Percentiles rank a stretch among this genome's conserved stretches.
Conservation (phyloP, 768 basidiomycete species). For the Ramaria sp. region DNA sequence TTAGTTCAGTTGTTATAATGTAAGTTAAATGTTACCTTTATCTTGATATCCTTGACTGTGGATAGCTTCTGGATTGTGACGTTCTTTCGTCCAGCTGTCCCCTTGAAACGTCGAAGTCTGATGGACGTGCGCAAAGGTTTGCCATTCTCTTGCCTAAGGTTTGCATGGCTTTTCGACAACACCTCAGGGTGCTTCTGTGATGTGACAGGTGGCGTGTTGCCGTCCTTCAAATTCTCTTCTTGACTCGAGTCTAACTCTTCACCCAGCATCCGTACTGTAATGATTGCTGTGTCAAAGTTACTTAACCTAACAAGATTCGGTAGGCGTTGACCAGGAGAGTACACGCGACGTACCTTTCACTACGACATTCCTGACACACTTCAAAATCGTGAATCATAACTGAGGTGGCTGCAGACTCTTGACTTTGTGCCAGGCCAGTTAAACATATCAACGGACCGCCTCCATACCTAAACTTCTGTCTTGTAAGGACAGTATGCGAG, state of each 20-base stretch:
- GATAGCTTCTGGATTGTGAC: conserved; percentile 51
- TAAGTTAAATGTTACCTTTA: conserved; percentile 37
- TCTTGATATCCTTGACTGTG: conserved; percentile 70
- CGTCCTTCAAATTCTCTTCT: neutral
- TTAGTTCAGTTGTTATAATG: neutral
- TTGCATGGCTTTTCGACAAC: neutral
- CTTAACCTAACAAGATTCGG: neutral
- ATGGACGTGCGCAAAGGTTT: conserved; percentile 30
- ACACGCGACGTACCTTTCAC: conserved; percentile 34
- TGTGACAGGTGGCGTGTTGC: neutral
- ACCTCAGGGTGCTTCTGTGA: neutral
- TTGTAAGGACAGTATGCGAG: neutral
- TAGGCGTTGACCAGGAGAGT: neutral
- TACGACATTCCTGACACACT: conserved; percentile 52
- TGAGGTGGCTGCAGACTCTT: neutral
- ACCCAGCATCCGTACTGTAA: neutral
- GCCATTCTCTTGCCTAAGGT: neutral
- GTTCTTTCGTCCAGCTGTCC: conserved; percentile 33
- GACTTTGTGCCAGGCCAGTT: neutral
- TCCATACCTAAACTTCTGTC: conserved; percentile 36
- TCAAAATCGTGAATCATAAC: neutral
- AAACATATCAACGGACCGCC: conserved; percentile 39
- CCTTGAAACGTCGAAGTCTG: conserved; percentile 49
- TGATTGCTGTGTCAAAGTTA: conserved; percentile 4
- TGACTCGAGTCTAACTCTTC: neutral